Conservation (phyloP, 192 early-diverging fungal species). For the Tieghemiomyces parasiticus region DNA sequence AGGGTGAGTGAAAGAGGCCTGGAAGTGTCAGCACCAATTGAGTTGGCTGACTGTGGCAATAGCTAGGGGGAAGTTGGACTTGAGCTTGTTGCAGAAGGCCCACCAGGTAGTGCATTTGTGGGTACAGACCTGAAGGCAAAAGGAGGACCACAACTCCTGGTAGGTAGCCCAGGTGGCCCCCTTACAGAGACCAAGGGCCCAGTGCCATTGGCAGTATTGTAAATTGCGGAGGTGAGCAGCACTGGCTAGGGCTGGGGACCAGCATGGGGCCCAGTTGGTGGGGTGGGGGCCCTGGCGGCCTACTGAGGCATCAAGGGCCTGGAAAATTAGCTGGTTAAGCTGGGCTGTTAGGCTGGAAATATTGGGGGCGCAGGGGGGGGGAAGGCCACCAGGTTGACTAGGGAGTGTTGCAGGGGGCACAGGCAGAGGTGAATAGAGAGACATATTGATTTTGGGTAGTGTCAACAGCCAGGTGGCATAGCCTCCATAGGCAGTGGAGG, state of each 20-base stretch:
- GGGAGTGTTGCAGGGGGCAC: no score
- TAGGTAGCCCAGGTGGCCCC: not conserved
- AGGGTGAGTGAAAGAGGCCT: conserved; percentile 10
- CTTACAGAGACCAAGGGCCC: not conserved
- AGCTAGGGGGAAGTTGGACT: not conserved
- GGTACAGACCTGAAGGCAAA: not conserved
- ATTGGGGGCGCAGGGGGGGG: not conserved
- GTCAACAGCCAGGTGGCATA: not conserved
- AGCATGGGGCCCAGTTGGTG: not conserved
- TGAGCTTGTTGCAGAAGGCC: not conserved
- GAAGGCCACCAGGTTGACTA: not conserved
- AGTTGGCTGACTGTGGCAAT: not conserved
- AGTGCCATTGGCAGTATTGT: not conserved
- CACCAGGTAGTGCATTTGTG: not conserved
- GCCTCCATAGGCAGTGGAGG: not conserved
- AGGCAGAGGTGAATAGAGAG: not conserved
- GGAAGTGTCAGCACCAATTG: not conserved
- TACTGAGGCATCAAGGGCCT: not conserved
- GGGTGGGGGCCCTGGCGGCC: not conserved
- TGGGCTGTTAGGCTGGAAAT: not conserved
- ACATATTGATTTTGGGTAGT: not conserved
- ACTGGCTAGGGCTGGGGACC: not conserved
- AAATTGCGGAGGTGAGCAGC: not conserved
- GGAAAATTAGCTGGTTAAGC: not conserved
- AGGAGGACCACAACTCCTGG: not conserved